Conservation (phyloP, 31 red algal genomes). For the Porphyra umbilicalis region DNA sequence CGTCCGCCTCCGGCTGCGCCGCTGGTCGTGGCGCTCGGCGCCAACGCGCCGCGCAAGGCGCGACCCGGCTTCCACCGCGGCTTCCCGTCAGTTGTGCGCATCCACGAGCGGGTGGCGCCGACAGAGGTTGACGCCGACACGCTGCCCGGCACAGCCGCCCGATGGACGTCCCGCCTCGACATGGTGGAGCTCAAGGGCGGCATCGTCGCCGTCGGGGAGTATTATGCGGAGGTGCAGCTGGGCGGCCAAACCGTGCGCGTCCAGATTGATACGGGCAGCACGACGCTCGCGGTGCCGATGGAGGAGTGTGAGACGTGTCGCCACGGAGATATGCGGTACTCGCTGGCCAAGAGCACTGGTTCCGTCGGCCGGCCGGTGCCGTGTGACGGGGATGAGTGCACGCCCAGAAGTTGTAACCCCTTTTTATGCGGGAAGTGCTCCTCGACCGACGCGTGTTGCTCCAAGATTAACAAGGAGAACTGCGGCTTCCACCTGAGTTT, state of each 20-base stretch:
- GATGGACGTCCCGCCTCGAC: slow-evolving; percentile 29
- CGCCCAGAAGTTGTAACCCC: slow-evolving; percentile 28
- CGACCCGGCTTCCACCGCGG: slow-evolving; percentile 24
- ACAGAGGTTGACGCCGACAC: background rate
- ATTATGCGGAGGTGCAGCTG: slow-evolving; percentile 68
- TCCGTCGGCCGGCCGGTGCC: slow-evolving; percentile 21
- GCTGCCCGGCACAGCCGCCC: background rate
- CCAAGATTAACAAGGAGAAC: slow-evolving; percentile 34
- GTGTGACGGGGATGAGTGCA: slow-evolving; percentile 42
- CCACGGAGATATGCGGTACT: slow-evolving; percentile 63
- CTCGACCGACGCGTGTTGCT: slow-evolving; percentile 46
- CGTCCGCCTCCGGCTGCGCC: background rate
- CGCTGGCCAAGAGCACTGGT: slow-evolving; percentile 22
- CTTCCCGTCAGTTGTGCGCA: slow-evolving; percentile 22
- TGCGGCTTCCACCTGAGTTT: slow-evolving; percentile 87
- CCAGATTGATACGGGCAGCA: slow-evolving; percentile 77
- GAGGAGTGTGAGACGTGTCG: slow-evolving; percentile 52
- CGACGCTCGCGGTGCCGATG: slow-evolving; percentile 65
- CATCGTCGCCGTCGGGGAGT: slow-evolving; percentile 72
- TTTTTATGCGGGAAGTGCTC: slow-evolving; percentile 55
- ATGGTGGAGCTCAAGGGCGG: slow-evolving; percentile 61
- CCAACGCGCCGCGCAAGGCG: background rate
- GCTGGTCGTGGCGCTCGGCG: background rate
- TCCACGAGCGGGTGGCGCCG: slow-evolving; percentile 9
- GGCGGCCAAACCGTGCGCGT: slow-evolving; percentile 66